Conservation (phyloP, 305 asterid genomes). For the Solanum hybrid region DNA sequence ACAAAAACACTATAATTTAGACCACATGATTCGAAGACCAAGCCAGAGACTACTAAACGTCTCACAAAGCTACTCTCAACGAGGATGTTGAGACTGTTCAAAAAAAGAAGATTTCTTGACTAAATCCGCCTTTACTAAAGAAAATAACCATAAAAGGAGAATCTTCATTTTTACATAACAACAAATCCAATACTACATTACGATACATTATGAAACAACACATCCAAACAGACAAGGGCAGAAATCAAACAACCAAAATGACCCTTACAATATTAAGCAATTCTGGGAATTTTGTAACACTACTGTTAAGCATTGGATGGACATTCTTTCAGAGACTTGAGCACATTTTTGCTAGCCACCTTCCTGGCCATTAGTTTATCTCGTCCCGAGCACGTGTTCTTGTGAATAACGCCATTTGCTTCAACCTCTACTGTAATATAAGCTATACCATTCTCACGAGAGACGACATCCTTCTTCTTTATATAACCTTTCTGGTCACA, state of each 20-base stretch:
- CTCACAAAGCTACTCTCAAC: no score
- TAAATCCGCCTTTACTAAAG: neutral
- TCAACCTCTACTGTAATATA: slow-evolving; percentile 40
- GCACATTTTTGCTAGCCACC: slow-evolving; percentile 44
- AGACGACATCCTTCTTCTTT: slow-evolving; percentile 13
- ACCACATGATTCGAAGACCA: no score
- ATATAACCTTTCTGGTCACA: slow-evolving; percentile 37
- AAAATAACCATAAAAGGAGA: neutral
- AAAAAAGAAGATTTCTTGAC: neutral
- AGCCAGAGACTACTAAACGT: no score
- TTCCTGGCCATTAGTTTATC: slow-evolving; percentile 36
- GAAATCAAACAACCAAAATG: neutral
- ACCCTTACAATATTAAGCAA: neutral
- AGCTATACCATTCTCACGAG: slow-evolving; percentile 19
- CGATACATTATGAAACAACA: neutral
- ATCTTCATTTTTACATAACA: neutral
- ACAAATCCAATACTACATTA: neutral
- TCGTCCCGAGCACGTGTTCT: slow-evolving; percentile 14
- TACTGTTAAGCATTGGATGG: neutral
- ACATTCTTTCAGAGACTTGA: slow-evolving; percentile 30
- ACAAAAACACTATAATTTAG: no score
- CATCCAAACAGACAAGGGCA: neutral
- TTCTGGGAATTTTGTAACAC: neutral
- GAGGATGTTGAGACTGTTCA: neutral
- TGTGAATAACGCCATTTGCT: slow-evolving; percentile 38